Percentiles rank a stretch among this genome's conserved stretches.
Conservation (phyloP, 1,284 basidiomycete species). For the Apiotrichum montevideense region DNA sequence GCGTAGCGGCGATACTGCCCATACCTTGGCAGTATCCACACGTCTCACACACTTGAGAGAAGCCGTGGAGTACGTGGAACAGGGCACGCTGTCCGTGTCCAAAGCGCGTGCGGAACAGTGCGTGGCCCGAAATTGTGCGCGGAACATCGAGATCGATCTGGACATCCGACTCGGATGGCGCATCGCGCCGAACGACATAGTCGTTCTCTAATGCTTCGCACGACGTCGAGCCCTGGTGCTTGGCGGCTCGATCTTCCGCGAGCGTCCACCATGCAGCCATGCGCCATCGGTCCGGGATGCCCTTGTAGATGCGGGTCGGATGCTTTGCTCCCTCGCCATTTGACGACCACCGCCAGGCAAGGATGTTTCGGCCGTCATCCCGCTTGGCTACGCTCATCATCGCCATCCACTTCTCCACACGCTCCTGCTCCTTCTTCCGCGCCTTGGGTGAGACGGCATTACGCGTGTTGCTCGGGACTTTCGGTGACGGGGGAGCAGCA, state of each 20-base stretch:
- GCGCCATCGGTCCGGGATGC: conserved; percentile 93
- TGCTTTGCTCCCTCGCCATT: conserved; percentile 58
- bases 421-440: conserved; percentile 57
- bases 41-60: conserved; percentile 73
- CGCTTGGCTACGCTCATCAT: conserved; percentile 65
- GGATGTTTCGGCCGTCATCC: conserved; percentile 70
- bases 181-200: conserved; percentile 61
- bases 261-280: conserved; percentile 84
- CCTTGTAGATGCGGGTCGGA: conserved; percentile 66
- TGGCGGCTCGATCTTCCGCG: conserved; percentile 44
- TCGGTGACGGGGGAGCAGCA: conserved; percentile 6
- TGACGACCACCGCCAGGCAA: conserved; percentile 62
- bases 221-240: neutral
- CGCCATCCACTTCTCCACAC: conserved; percentile 79
- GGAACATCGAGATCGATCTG: conserved; percentile 99
- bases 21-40: conserved; percentile 99
- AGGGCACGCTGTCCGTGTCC: conserved; percentile 88
- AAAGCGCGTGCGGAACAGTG: conserved; percentile 92
- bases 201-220: conserved; percentile 43
- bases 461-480: conserved; percentile 9
- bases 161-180: conserved; percentile 80
- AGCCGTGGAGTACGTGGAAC: conserved; percentile 89
- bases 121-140: conserved; percentile 88
- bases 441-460: conserved; percentile 11
- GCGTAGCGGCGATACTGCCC: conserved; percentile 92